Evolutionary conservation across 257 asterid species (phyloP).

Genomic region (Jaltomata sinuosa): DNA sequence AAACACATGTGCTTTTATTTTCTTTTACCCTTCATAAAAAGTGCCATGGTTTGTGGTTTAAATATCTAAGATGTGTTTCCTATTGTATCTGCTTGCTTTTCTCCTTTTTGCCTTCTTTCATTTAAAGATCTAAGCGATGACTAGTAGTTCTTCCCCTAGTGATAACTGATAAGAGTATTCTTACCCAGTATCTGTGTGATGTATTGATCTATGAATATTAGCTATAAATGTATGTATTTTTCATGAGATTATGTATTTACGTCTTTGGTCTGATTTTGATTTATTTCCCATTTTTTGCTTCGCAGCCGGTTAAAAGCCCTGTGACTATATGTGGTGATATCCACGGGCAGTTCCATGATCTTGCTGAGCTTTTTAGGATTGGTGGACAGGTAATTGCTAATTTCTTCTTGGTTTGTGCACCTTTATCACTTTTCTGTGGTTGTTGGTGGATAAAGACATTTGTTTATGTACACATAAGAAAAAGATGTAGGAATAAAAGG

Average conservation of each 20-base stretch:
- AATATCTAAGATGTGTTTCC: neutral
- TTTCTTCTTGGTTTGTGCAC: neutral
- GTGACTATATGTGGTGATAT: conserved; percentile 96
- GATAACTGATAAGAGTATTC: neutral
- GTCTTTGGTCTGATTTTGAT: neutral
- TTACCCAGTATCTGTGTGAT: neutral
- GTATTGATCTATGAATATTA: neutral
- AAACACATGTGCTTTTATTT: neutral
- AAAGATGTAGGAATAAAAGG: neutral
- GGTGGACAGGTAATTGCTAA: conserved; percentile 77
- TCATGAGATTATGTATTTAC: neutral
- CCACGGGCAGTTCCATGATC: conserved; percentile 96
- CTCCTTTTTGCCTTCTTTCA: neutral
- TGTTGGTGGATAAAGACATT: neutral
- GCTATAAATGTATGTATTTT: neutral
- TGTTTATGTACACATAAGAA: neutral
- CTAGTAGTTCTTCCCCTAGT: neutral
- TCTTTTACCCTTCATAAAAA: neutral
- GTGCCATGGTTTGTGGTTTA: neutral
- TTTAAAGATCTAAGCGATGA: neutral
- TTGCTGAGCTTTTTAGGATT: conserved; percentile 92
- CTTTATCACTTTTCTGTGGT: neutral
- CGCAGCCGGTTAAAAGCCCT: conserved; percentile 96
- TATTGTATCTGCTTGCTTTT: neutral
- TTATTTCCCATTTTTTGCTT: conserved; percentile 2